Percentiles rank a stretch among this genome's conserved stretches.
phyloP scores from a whole-genome alignment of 2,329 filamentous ascomycete genomes.

The Tolypocladium capitatum region DNA sequence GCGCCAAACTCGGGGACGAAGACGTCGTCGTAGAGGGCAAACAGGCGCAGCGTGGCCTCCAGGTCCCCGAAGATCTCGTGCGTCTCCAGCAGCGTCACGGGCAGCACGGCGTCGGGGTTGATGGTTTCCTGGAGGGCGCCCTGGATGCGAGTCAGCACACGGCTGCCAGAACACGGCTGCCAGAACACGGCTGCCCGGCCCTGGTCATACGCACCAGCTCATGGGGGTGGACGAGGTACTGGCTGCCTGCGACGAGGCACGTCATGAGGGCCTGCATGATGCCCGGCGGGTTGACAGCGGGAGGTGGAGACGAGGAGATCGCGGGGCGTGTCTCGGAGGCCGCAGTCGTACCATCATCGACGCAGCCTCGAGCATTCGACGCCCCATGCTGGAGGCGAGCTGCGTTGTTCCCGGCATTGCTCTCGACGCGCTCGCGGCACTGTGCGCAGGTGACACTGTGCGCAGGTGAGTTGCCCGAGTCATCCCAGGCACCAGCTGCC shows the following conservation, averaged over 20 bases:
- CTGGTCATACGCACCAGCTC: conserved; percentile 16
- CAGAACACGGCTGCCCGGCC: not conserved
- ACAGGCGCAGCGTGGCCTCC: conserved; percentile 18
- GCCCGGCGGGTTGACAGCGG: too few species aligned
- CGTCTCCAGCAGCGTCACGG: conserved; percentile 25
- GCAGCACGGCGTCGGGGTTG: conserved; percentile 25
- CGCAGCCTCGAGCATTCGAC: too few species aligned
- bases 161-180: too few species aligned
- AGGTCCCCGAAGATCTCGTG: conserved; percentile 24
- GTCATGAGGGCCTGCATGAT: conserved; percentile 22
- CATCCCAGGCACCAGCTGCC: too few species aligned
- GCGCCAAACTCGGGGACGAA: conserved; percentile 24
- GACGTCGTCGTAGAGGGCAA: conserved; percentile 24
- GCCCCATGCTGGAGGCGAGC: too few species aligned
- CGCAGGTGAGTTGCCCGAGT: too few species aligned
- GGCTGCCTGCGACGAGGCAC: conserved; percentile 21
- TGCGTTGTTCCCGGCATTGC: too few species aligned
- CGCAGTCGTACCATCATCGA: too few species aligned
- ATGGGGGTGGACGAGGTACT: conserved; percentile 26
- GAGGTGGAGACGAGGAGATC: not conserved
- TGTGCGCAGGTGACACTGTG: too few species aligned
- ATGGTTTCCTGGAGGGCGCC: conserved; percentile 28
- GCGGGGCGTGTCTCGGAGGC: too few species aligned
- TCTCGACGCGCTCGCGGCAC: too few species aligned
- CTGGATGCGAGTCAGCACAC: conserved; percentile 9